phyloP scores from a whole-genome alignment of 345 rosid genomes.

The Lumnitzera littorea region DNA sequence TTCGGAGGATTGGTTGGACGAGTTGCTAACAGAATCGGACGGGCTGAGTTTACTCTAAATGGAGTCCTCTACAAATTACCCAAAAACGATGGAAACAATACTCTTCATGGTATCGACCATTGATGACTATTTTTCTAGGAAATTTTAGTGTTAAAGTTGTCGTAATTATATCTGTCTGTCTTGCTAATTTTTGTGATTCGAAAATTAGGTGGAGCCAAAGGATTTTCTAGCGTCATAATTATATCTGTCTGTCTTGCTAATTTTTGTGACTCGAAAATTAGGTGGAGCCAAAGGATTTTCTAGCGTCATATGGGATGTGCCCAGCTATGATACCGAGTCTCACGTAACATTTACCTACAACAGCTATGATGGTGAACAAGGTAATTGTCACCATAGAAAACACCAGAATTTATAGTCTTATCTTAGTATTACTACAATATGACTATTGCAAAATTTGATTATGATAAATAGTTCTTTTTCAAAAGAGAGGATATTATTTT shows the following conservation, averaged over 20 bases:
- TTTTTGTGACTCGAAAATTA: slow-evolving; percentile 7
- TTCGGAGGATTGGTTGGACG: slow-evolving; percentile 86
- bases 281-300: slow-evolving; percentile 71
- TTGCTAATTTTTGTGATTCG: not conserved
- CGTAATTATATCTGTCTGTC: not conserved
- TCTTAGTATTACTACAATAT: no score
- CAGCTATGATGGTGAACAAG: slow-evolving; percentile 70
- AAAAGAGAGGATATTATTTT: no score
- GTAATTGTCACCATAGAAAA: slow-evolving; percentile 11
- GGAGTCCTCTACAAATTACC: slow-evolving; percentile 45
- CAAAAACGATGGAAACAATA: slow-evolving; percentile 67
- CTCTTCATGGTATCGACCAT: slow-evolving; percentile 53
- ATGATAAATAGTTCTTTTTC: no score
- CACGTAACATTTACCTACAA: slow-evolving; percentile 51
- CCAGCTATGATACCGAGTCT: slow-evolving; percentile 23
- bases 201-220: slow-evolving; percentile 56
- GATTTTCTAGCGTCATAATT: slow-evolving; percentile 53
- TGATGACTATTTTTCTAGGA: not conserved
- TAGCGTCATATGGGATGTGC: slow-evolving; percentile 60
- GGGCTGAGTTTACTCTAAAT: slow-evolving; percentile 51
- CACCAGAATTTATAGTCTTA: no score
- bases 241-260: not conserved
- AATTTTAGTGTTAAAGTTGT: not conserved
- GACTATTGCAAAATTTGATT: no score
- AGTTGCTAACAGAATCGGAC: slow-evolving; percentile 74